Evolutionary conservation across 1,139 yeast species (phyloP).

Genomic region (Nadsonia starkeyi-henricii): DNA sequence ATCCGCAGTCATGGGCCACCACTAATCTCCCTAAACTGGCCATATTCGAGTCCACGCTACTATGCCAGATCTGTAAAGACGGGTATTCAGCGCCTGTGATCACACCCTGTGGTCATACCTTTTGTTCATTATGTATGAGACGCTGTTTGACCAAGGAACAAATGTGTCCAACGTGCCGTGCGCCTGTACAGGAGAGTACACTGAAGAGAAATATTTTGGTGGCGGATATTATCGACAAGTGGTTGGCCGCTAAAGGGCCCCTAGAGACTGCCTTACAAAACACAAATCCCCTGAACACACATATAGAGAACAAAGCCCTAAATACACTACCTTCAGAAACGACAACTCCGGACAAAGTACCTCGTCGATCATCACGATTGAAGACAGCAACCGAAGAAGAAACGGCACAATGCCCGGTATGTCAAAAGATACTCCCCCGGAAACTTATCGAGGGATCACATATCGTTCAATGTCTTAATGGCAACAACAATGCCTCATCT

Average conservation of each 20-base stretch:
- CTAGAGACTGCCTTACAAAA: no score
- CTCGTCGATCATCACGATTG: no score
- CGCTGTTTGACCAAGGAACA: conserved; percentile 45
- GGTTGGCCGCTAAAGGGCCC: no score
- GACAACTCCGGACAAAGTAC: no score
- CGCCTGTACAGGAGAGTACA: conserved; percentile 57
- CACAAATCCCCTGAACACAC: no score
- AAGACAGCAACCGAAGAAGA: no score
- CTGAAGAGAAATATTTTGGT: conserved; percentile 54
- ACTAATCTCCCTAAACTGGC: conserved; percentile 40
- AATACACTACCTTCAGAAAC: no score
- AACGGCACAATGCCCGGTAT: no score
- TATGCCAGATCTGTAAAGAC: conserved; percentile 92
- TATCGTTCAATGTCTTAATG: conserved; percentile 48
- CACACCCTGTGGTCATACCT: conserved; percentile 80
- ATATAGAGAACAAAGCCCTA: no score
- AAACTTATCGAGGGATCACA: conserved; percentile 43
- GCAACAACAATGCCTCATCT: conserved; percentile 2
- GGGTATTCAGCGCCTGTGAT: conserved; percentile 68
- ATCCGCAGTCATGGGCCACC: no score
- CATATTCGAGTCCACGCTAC: conserved; percentile 52
- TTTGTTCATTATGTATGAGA: conserved; percentile 82
- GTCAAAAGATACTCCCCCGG: conserved; percentile 5
- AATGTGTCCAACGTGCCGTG: conserved; percentile 69
- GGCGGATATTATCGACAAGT: conserved; percentile 46